Base-by-base conservation (phyloP, 495 filamentous ascomycete species). In the Neurospora africana region DNA sequence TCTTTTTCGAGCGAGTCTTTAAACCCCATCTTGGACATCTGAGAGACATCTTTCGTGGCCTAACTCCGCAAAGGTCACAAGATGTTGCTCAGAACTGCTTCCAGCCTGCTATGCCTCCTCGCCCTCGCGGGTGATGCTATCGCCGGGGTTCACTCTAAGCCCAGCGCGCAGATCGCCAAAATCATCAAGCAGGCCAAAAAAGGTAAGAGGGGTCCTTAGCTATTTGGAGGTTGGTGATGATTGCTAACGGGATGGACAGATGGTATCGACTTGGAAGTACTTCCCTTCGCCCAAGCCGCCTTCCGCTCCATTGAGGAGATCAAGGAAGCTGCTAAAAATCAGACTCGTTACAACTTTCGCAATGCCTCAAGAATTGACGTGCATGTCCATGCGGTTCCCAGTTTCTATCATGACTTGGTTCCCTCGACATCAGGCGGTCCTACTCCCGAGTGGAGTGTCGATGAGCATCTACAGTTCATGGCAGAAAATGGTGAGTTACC, bases 201-300 rank as follows among this genome's bases (percentile, higher is more conserved):
- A 58, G 69, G 69, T 35, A 19, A 41, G 23, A 13, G 9, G 43
- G 47, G 10, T 43, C 17, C 5, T 27, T 7, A 7, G 19, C 21
- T 38, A n/a, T 5, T n/a, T n/a, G n/a, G n/a, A n/a, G 39, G 15
- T 5, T 15, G n/a, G 27, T 21, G 21, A 69, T 40, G 21, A 40
- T 19, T 27, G 23, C 36, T 35, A 37, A 39, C 15, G 27, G 10
- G 27, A 10, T 27, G 15, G 40, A 7, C 37, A 69, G 68, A 69
- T 69, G 68, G 21, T 4, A 67, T 72, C 33, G 58, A 72, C 27
- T 39, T 72, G 70, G 44, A 37, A 33, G 35, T 61, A 19, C 58
- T 72, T 41, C 70, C 61, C n/a, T 72, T 72, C n/a, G 70, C 70
- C 65, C 37, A 68, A 21, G 70, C 70, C n/a, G 53, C 70, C 36